A percentile compares a stretch with the other conserved stretches of the same genome.
Conservation (phyloP, 306 rosid species). For the Erythrophleum fordii region DNA sequence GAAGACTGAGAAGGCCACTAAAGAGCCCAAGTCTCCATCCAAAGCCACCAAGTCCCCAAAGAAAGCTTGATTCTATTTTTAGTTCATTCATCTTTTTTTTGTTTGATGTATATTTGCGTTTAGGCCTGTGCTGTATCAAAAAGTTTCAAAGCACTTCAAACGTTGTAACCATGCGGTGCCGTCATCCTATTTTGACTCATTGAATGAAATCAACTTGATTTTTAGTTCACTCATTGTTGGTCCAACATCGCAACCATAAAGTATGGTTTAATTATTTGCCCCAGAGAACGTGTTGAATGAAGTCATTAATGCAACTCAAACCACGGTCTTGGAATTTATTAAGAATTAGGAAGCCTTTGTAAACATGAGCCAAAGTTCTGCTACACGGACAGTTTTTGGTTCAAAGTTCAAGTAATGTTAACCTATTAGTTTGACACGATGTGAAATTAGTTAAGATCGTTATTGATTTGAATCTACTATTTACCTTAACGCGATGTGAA, state of each 20-base stretch:
- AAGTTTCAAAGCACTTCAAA: background rate
- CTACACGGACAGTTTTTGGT: no score
- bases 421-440: no score
- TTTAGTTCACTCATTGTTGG: background rate
- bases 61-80: slow-evolving; percentile 20
- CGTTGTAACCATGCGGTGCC: background rate
- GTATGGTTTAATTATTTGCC: background rate
- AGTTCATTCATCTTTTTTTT: slow-evolving; percentile 16
- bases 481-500: no score
- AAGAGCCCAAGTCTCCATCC: slow-evolving; percentile 41
- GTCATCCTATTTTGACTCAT: background rate
- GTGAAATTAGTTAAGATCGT: no score
- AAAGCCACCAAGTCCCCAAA: slow-evolving; percentile 60
- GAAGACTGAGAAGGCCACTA: slow-evolving; percentile 38
- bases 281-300: background rate
- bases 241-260: background rate
- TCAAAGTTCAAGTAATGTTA: no score
- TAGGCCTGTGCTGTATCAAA: background rate
- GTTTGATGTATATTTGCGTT: slow-evolving; percentile 33
- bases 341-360: no score
- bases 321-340: no score
- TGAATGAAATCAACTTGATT: slow-evolving; percentile 41
- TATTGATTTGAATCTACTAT: no score
- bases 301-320: no score
- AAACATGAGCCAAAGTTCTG: no score